These are phyloP conservation scores for Lepidium aucheri DNA, from an alignment of 345 rosid genomes.

Conservation along the genomic window DNA sequence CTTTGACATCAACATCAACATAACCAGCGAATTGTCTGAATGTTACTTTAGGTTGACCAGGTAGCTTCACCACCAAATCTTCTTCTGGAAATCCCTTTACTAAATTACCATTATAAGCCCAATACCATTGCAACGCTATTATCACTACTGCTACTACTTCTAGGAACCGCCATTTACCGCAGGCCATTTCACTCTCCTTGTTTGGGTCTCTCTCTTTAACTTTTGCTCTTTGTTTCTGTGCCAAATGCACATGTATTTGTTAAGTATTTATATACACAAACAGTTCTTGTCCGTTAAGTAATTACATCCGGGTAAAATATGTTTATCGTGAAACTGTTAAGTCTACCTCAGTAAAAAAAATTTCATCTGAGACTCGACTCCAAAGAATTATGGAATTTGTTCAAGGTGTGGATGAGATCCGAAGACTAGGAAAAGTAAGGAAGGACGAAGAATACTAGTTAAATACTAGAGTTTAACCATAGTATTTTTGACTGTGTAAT, in stretches of 20 bases:
- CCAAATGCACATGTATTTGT: conserved; percentile 3
- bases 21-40: conserved; percentile 84
- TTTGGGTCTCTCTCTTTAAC: neutral
- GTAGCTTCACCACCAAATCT: conserved; percentile 71
- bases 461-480: no score
- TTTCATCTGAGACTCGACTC: no score
- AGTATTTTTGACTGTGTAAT: no score
- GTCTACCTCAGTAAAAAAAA: no score
- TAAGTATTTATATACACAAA: conserved; percentile 5
- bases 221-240: conserved; percentile 9
- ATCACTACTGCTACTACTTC: conserved; percentile 23
- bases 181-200: conserved; percentile 5
- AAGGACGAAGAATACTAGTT: no score
- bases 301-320: no score
- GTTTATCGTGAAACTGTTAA: no score
- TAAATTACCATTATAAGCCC: conserved; percentile 18
- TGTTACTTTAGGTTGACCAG: conserved; percentile 70
- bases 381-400: no score
- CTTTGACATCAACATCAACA: conserved; percentile 59
- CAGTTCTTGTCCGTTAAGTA: neutral
- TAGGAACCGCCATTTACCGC: conserved; percentile 29
- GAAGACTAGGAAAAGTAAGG: no score
- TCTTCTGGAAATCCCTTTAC: conserved; percentile 50
- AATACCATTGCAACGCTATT: conserved; percentile 14
- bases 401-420: no score